These are phyloP conservation scores for Sclerotinia subarctica DNA, from an alignment of 2,329 filamentous ascomycete species.

Conservation along the genomic window DNA sequence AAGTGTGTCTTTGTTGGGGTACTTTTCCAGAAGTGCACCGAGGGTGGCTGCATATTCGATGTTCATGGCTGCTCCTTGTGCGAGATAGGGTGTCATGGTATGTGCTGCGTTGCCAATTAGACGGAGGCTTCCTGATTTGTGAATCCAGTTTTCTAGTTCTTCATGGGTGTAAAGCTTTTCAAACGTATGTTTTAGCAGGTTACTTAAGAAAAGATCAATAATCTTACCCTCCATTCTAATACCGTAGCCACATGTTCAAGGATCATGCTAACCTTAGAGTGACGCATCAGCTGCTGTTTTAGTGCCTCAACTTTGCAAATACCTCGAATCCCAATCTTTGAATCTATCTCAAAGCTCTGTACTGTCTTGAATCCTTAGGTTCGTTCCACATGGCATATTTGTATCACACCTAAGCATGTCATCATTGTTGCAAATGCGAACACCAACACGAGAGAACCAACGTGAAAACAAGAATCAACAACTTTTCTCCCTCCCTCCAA, in stretches of 20 bases:
- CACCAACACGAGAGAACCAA: background rate
- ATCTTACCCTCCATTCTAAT: conserved; percentile 7
- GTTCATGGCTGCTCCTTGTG: conserved; percentile 32
- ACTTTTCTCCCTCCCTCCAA: conserved; percentile 13
- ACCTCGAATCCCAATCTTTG: background rate
- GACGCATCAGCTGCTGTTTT: background rate
- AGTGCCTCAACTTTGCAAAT: background rate
- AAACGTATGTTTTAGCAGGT: background rate
- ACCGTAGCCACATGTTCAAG: conserved; percentile 1
- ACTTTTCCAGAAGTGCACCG: conserved; percentile 22
- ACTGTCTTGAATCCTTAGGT: background rate
- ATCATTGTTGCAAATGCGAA: background rate
- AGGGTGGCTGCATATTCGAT: conserved; percentile 28
- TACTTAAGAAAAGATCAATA: background rate
- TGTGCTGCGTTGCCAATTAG: conserved; percentile 45
- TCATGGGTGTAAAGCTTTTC: background rate
- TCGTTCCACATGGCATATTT: conserved; percentile 1
- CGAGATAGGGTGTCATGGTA: conserved; percentile 46
- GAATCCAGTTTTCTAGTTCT: conserved; percentile 4
- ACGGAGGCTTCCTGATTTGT: conserved; percentile 37
- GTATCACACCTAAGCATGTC: background rate
- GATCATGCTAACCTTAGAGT: background rate
- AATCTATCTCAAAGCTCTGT: background rate
- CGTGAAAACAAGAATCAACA: conserved; percentile 10
- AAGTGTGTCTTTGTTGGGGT: conserved; percentile 18